Percentiles rank a stretch among this genome's conserved stretches.
These are phyloP conservation scores for Penicillium soppii DNA, from an alignment of 495 filamentous ascomycete species.

Conservation along the genomic window DNA sequence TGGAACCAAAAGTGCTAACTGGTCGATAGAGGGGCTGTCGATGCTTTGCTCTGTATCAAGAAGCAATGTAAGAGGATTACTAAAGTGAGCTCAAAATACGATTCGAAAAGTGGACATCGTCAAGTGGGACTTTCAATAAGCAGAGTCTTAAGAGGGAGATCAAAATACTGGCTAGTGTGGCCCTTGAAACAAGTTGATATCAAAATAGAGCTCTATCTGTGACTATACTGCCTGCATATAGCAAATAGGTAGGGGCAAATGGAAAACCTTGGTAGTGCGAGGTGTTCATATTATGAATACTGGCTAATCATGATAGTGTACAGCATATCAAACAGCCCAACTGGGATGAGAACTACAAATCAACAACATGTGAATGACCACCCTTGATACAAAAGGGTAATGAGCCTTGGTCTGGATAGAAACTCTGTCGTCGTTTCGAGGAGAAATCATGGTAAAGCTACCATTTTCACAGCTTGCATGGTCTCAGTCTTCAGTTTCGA, in stretches of 20 bases:
- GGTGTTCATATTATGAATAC: constrained; percentile 11
- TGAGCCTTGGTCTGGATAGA: background rate
- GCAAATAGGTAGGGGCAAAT: background rate
- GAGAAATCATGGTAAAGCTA: constrained; percentile 4
- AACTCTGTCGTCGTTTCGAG: constrained; percentile 3
- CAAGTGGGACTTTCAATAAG: no score
- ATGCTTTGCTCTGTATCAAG: no score
- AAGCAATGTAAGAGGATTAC: no score
- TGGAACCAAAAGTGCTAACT: no score
- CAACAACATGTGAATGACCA: background rate
- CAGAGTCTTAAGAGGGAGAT: no score
- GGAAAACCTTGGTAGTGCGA: background rate
- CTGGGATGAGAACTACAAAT: background rate
- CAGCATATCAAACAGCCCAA: constrained; percentile 10
- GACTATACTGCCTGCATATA: no score
- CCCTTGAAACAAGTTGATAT: no score
- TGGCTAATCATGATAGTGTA: constrained; percentile 14
- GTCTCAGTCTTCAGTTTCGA: background rate
- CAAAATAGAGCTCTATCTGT: background rate
- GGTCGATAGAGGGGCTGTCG: no score
- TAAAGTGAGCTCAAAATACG: no score
- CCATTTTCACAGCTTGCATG: background rate
- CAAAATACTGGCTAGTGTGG: no score
- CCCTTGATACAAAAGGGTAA: no score
- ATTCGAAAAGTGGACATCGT: no score